Base-by-base conservation (phyloP, 2,329 filamentous ascomycete genomes). In the Fusarium citri region DNA sequence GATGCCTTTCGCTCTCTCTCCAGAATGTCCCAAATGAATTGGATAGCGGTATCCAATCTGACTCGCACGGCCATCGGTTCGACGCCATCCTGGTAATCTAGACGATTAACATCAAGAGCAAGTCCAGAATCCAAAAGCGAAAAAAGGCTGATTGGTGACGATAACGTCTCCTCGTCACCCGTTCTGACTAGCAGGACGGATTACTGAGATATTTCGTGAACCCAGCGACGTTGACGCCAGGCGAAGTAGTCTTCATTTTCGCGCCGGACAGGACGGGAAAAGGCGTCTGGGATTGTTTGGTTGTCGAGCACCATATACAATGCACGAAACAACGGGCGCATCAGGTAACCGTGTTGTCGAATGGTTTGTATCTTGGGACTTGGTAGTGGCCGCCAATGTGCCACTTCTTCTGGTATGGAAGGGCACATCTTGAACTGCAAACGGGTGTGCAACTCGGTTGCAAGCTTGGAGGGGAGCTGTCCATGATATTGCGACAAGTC, bases 91-190 rank as follows among this genome's bases (percentile, higher is more conserved):
- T 42, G 14, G 3, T 62, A 56, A 9, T 63, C 37, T 18, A 16
- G 3, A 3, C 47, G 47, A 16, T 43, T 37, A 23, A 63, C 53
- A 1, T 63, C 26, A 34, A 63, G 11, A 25, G 28, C 51, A 12
- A 55, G 20, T 16, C 50, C 50, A 22, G 34, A 26, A 3, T 50
- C 45, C 12, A 61, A 61, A 3, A 61, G 51, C 8, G 58, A 20
- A 8, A 48, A 11, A 14, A 55, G 55, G 18, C n/a, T 55, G 10
- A 55, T 61, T 8, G 31, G 45, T 16, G 42, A 23, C 4, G 23
- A 28, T 3, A 45, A 20, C 11, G 43, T 4, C 6, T n/a, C 20
- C 9, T 61, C 50, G 2, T 45, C 15, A 12, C 50, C 50, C 18
- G 50, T 55, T 22, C 40, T 55, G 15, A 61, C 34, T 14, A 61